Percentiles rank a stretch among this genome's conserved stretches.
phyloP scores from a whole-genome alignment of 73 alveolate species.

The Paramecium pentaurelia region DNA sequence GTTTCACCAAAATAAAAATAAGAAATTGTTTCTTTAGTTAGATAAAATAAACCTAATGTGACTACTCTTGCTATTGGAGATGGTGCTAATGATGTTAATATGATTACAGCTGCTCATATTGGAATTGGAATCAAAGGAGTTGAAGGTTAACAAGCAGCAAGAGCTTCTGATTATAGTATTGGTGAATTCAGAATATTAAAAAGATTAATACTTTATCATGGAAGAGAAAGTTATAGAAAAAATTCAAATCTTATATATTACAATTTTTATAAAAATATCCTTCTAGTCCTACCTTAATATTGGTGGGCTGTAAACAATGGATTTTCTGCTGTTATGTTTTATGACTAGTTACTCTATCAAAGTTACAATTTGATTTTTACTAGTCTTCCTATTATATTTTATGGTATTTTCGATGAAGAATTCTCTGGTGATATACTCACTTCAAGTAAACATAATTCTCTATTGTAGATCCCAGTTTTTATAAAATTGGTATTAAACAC shows the following conservation, averaged over 20 bases:
- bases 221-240: slow-evolving; percentile 89
- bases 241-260: slow-evolving; percentile 71
- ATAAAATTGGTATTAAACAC: not conserved
- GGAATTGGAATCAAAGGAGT: slow-evolving; percentile 89
- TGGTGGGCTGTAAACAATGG: slow-evolving; percentile 47
- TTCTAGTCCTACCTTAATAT: slow-evolving; percentile 14
- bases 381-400: slow-evolving; percentile 80
- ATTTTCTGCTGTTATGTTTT: slow-evolving; percentile 14
- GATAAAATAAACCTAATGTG: slow-evolving; percentile 50
- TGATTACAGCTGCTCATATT: slow-evolving; percentile 86
- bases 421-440: not conserved
- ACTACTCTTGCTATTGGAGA: slow-evolving; percentile 84
- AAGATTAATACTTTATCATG: slow-evolving; percentile 90
- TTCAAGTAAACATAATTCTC: not conserved
- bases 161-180: slow-evolving; percentile 86
- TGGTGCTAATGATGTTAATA: slow-evolving; percentile 87
- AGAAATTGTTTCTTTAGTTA: slow-evolving; percentile 58
- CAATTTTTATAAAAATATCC: slow-evolving; percentile 82
- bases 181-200: slow-evolving; percentile 78
- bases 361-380: slow-evolving; percentile 76
- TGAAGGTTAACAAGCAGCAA: slow-evolving; percentile 87
- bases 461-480: not conserved
- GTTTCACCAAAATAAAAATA: slow-evolving; percentile 63
- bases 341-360: slow-evolving; percentile 42
- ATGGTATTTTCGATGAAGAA: slow-evolving; percentile 72